These are phyloP conservation scores for Leishmania turanica DNA, from an alignment of 208 protist species.

Conservation along the genomic window DNA sequence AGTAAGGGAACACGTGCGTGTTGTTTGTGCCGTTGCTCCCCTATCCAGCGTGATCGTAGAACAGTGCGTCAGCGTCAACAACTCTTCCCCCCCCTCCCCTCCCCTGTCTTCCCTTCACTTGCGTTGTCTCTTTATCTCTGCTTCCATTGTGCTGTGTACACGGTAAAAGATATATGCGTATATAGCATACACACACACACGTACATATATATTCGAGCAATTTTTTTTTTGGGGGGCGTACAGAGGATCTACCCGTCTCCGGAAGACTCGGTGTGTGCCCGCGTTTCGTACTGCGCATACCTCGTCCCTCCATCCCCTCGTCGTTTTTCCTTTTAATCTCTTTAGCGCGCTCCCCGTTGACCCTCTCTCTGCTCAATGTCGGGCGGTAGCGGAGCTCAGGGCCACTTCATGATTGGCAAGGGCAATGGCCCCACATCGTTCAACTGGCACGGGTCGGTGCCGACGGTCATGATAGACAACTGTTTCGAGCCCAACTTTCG, in stretches of 20 bases:
- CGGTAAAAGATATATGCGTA: not conserved
- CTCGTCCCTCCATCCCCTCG: not conserved
- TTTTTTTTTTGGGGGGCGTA: not conserved
- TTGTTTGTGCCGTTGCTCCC: not conserved
- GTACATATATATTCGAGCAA: not conserved
- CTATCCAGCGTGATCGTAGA: not conserved
- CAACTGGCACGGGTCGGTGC: conserved; percentile 85
- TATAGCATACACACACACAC: not conserved
- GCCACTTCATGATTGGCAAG: conserved; percentile 42
- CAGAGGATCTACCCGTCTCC: not conserved
- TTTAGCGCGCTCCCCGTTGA: not conserved
- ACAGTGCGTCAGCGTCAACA: not conserved
- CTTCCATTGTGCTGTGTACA: not conserved
- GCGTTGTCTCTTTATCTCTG: not conserved
- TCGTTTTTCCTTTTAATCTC: not conserved
- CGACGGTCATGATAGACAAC: conserved; percentile 66
- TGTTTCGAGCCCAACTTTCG: conserved; percentile 87
- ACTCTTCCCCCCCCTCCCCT: not conserved
- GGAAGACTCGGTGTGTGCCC: not conserved
- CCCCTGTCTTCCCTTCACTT: not conserved
- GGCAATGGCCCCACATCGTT: conserved; percentile 56
- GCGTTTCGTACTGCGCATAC: not conserved
- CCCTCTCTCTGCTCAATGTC: conserved; percentile 32
- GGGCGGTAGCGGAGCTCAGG: conserved; percentile 38
- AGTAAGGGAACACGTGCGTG: not conserved